Evolutionary conservation across 768 basidiomycete genomes (phyloP).

Genomic region (Royoungia palumana): DNA sequence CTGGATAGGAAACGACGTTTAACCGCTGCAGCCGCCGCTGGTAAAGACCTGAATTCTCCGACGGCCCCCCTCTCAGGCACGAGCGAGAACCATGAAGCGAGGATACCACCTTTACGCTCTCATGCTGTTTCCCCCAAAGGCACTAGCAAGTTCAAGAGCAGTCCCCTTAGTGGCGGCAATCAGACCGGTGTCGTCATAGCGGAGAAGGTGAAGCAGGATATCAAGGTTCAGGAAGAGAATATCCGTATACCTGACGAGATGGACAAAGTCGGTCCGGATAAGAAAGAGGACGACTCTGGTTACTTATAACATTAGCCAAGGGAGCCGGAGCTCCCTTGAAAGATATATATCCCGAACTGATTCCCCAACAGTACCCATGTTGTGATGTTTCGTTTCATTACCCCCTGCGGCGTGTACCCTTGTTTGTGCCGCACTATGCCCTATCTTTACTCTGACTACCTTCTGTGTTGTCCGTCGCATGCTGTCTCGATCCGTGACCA

Average conservation of each 20-base stretch:
- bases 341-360: not conserved
- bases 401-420: too few species aligned
- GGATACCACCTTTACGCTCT: conserved; percentile 9
- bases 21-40: conserved; percentile 20
- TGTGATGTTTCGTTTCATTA: too few species aligned
- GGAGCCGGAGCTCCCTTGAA: not conserved
- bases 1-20: conserved; percentile 63
- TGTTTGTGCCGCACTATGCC: too few species aligned
- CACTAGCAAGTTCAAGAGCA: conserved; percentile 66
- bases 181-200: conserved; percentile 45
- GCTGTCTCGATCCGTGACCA: too few species aligned
- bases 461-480: too few species aligned
- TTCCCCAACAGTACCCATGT: not conserved
- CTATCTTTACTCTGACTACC: too few species aligned
- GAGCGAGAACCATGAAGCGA: conserved; percentile 19
- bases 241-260: conserved; percentile 35
- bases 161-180: conserved; percentile 52
- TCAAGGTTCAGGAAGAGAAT: conserved; percentile 19
- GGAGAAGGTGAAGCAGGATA: conserved; percentile 43
- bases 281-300: conserved; percentile 29
- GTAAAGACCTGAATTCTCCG: conserved; percentile 12
- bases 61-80: conserved; percentile 2
- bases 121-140: conserved; percentile 38
- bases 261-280: conserved; percentile 35
- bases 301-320: conserved; percentile 20